phyloP scores from a whole-genome alignment of 192 early-diverging fungal genomes.

The Gryganskiella cystojenkinii region DNA sequence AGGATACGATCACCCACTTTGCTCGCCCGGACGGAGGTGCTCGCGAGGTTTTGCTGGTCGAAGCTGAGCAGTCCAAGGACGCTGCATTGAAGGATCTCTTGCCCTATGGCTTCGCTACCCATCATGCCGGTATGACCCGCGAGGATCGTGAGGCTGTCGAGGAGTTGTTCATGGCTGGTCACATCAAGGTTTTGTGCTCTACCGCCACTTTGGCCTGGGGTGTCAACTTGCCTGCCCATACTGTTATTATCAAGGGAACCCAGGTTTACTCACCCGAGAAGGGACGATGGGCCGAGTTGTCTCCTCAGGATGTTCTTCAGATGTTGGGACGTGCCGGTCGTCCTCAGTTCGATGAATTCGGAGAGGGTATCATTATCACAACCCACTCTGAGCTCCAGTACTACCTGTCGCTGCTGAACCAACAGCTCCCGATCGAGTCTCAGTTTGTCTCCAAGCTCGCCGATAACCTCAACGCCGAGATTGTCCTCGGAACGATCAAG shows the following conservation, averaged over 20 bases:
- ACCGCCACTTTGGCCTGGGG: constrained; percentile 99
- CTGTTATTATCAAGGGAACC: constrained; percentile 98
- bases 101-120: constrained; percentile 95
- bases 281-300: constrained; percentile 94
- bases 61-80: constrained; percentile 86
- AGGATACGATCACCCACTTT: constrained; percentile 86
- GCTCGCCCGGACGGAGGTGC: constrained; percentile 83
- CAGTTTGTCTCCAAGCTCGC: constrained; percentile 89
- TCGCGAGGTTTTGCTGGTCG: constrained; percentile 85
- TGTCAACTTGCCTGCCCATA: constrained; percentile 98
- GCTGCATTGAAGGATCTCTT: constrained; percentile 87
- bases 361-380: constrained; percentile 98
- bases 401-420: constrained; percentile 93
- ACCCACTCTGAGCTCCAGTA: constrained; percentile 93
- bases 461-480: constrained; percentile 96
- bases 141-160: constrained; percentile 93
- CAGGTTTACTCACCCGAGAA: constrained; percentile 97
- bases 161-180: constrained; percentile 91
- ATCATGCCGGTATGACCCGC: constrained; percentile 97
- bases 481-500: constrained; percentile 91
- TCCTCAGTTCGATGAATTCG: constrained; percentile 95
- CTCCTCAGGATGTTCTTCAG: constrained; percentile 97
- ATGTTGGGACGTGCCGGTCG: constrained; percentile 98
- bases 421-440: constrained; percentile 97
- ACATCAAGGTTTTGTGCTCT: constrained; percentile 92